Conservation (phyloP, 352 stramenopile species). For the Phytophthora melonis region DNA sequence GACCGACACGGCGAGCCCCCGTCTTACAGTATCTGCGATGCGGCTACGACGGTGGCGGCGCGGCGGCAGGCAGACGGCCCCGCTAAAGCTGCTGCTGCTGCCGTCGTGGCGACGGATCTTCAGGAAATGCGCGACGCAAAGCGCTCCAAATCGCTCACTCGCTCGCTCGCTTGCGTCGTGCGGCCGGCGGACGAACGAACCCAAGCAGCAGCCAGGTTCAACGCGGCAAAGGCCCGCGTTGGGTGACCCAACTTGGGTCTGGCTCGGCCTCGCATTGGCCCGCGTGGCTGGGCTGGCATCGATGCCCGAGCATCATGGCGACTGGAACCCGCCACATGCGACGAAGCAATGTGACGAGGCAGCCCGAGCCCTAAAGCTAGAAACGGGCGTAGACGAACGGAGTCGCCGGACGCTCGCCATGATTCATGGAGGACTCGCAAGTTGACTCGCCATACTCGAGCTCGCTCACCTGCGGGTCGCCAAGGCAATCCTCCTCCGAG, state of each 20-base stretch:
- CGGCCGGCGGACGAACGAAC: conserved; percentile 8
- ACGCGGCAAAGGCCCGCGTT: conserved; percentile 17
- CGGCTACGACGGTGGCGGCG: neutral
- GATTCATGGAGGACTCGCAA: too few species aligned
- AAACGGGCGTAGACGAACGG: conserved; percentile 29
- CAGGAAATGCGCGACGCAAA: conserved; percentile 28
- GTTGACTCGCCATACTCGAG: too few species aligned
- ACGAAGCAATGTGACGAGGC: conserved; percentile 36
- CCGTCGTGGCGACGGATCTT: conserved; percentile 26
- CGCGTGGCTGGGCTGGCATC: neutral
- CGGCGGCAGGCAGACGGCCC: neutral
- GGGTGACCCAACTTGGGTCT: neutral
- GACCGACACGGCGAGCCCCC: too few species aligned
- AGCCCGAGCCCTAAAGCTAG: neutral
- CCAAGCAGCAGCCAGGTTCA: conserved; percentile 25
- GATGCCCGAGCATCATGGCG: conserved; percentile 5
- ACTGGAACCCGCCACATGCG: conserved; percentile 18
- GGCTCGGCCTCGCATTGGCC: conserved; percentile 3
- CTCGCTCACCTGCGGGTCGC: neutral
- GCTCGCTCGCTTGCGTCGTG: conserved; percentile 1
- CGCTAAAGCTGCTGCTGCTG: too few species aligned
- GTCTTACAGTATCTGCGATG: neutral
- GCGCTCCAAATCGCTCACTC: conserved; percentile 5
- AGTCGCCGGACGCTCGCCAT: conserved; percentile 6
- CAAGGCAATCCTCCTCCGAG: too few species aligned